Evolutionary conservation across 2,329 filamentous ascomycete species (phyloP), one percentile per base, ranked within the genome.

Genomic region (Verticillium nonalfalfae): DNA sequence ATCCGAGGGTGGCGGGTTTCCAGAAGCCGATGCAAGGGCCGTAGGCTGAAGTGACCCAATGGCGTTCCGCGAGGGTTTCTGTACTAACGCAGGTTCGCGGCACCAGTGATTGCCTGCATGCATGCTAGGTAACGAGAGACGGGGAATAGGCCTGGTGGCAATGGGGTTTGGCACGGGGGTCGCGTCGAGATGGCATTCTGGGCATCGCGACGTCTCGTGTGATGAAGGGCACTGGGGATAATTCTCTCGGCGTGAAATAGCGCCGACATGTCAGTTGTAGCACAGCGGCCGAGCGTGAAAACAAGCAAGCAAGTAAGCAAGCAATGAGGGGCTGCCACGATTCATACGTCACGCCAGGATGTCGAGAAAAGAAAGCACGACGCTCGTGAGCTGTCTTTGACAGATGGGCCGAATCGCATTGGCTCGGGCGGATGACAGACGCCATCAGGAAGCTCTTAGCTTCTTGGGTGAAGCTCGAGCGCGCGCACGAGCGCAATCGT

Each of bases 61-160:
- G 26, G 33, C 26, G 21, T 26, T 18, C 11, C 4, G 40, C 26
- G 13, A 15, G 21, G 45, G 3, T n/a, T 52, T 18, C n/a, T 21
- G 45, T 52, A 15, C 57, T 58, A 58, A 39, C 57, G 57, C 57
- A 58, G 57, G 57, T 45, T 50, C 57, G 36, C 57, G 57, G 57
- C 57, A 50, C 21, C 57, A 36, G n/a, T 39, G 56, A 40, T 45
- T 31, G 56, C 35, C n/a, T 52, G 45, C 45, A 52, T 52, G 45
- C 45, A 11, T 9, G n/a, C 18, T 52, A 18, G 45, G 45, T 52
- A 21, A 26, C 45, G 18, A 52, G 21, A 18, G 21, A 52, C 45
- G 45, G 45, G 45, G 45, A 21, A 52, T n/a, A 52, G 45, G 45
- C n/a, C 26, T 52, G 45, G 18, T 21, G 21, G 9, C n/a, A 4